phyloP scores from a whole-genome alignment of 2,329 filamentous ascomycete genomes.

The Cladosporium sp. region DNA sequence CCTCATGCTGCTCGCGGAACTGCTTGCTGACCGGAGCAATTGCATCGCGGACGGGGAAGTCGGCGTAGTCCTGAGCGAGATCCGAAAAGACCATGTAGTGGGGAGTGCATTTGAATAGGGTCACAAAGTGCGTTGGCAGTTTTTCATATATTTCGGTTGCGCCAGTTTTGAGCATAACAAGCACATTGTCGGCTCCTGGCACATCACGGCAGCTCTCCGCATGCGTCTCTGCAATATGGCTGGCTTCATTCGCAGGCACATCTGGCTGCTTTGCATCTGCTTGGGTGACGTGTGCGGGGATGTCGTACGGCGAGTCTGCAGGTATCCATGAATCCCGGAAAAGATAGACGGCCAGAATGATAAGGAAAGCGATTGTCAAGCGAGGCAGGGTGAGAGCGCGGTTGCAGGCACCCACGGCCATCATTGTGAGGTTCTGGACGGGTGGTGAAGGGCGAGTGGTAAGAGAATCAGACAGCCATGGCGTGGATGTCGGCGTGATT shows the following conservation, averaged over 20 bases:
- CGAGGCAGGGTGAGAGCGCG: slow-evolving; percentile 22
- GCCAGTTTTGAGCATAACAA: slow-evolving; percentile 57
- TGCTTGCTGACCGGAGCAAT: slow-evolving; percentile 26
- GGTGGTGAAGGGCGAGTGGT: not conserved
- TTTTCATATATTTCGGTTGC: slow-evolving; percentile 55
- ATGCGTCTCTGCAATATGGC: not conserved
- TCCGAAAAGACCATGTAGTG: slow-evolving; percentile 49
- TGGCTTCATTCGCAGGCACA: not conserved
- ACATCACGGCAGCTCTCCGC: slow-evolving; percentile 19
- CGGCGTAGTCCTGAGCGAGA: slow-evolving; percentile 43
- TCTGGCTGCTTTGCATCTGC: not conserved
- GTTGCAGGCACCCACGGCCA: slow-evolving; percentile 2
- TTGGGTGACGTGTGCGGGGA: not conserved
- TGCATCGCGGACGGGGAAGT: slow-evolving; percentile 35
- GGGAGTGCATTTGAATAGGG: slow-evolving; percentile 49
- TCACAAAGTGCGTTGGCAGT: slow-evolving; percentile 53
- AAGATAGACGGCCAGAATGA: slow-evolving; percentile 23
- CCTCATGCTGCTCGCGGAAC: slow-evolving; percentile 27
- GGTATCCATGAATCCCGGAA: slow-evolving; percentile 26
- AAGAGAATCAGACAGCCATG: slow-evolving; percentile 2
- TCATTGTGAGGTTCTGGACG: not conserved
- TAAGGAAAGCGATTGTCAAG: slow-evolving; percentile 21
- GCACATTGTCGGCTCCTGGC: slow-evolving; percentile 44
- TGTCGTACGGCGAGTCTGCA: not conserved
- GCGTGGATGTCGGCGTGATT: not conserved